Evolutionary conservation across 768 basidiomycete genomes (phyloP).

Genomic region (Mycena capillaripes): DNA sequence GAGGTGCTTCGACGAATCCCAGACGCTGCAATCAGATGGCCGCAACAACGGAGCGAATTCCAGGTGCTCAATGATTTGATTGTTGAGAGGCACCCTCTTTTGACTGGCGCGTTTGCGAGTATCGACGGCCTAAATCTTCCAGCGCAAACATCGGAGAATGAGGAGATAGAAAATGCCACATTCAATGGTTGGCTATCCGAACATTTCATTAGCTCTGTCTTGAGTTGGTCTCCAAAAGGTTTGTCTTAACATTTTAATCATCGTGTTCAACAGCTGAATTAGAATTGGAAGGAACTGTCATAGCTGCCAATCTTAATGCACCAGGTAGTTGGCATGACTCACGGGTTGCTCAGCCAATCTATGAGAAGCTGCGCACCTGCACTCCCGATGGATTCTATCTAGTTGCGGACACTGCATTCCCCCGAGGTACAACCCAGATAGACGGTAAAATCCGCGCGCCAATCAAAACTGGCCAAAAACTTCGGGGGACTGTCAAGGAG

Average conservation of each 20-base stretch:
- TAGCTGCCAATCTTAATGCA: constrained; percentile 49
- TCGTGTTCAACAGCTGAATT: neutral
- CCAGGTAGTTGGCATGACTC: constrained; percentile 61
- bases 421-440: constrained; percentile 39
- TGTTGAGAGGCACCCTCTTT: constrained; percentile 45
- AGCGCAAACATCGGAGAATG: constrained; percentile 50
- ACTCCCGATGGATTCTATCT: constrained; percentile 51
- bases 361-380: no score
- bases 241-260: constrained; percentile 6
- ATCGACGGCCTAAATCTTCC: constrained; percentile 57
- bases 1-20: no score
- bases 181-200: constrained; percentile 49
- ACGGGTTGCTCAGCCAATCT: constrained; percentile 52
- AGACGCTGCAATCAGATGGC: no score
- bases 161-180: constrained; percentile 40
- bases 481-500: constrained; percentile 42
- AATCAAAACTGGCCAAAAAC: constrained; percentile 37
- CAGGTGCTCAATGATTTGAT: no score
- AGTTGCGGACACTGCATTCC: constrained; percentile 55
- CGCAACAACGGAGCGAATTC: no score
- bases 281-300: constrained; percentile 51
- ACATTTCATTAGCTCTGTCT: constrained; percentile 53
- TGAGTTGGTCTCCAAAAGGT: constrained; percentile 47
- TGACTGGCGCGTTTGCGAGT: constrained; percentile 54
- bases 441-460: constrained; percentile 44